A percentile compares a stretch with the other conserved stretches of the same genome.
phyloP scores from a whole-genome alignment of 495 filamentous ascomycete species.

The Wilcoxina mikolae region DNA sequence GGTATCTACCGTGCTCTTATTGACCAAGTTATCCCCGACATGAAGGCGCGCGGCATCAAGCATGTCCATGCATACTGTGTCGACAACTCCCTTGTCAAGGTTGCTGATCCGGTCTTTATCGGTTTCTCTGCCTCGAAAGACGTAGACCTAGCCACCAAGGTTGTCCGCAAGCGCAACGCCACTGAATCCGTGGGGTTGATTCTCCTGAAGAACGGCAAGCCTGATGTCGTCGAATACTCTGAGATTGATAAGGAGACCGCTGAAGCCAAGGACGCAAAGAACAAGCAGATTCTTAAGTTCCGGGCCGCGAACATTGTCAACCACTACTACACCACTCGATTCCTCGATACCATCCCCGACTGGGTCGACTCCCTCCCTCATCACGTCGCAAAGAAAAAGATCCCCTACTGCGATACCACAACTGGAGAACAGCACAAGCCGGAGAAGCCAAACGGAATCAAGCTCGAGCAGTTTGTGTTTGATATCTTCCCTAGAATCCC shows the following conservation, averaged over 20 bases:
- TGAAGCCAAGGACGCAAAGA: conserved; percentile 74
- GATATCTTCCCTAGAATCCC: conserved; percentile 88
- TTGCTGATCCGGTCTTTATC: conserved; percentile 90
- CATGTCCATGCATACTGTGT: conserved; percentile 98
- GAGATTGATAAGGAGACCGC: conserved; percentile 82
- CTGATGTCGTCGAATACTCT: conserved; percentile 97
- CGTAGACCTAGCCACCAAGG: conserved; percentile 95
- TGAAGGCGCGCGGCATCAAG: conserved; percentile 75
- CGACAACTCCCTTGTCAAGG: conserved; percentile 97
- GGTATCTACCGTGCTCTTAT: conserved; percentile 91
- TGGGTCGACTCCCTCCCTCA: conserved; percentile 79
- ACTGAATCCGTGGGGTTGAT: conserved; percentile 95
- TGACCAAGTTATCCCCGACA: conserved; percentile 70
- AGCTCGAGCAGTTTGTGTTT: conserved; percentile 98
- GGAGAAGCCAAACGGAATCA: conserved; percentile 89
- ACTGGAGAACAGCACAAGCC: conserved; percentile 73
- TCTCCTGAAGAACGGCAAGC: conserved; percentile 83
- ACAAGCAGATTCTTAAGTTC: conserved; percentile 72
- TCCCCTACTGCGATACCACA: conserved; percentile 63
- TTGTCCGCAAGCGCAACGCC: conserved; percentile 93
- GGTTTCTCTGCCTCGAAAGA: conserved; percentile 78
- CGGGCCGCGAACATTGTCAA: conserved; percentile 98
- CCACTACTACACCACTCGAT: conserved; percentile 95
- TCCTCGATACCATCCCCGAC: conserved; percentile 76
- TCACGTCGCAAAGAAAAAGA: conserved; percentile 97